Evolutionary conservation across 208 protist species (phyloP), one percentile per base, ranked within the genome.

Genomic region (Crithidia sp.): DNA sequence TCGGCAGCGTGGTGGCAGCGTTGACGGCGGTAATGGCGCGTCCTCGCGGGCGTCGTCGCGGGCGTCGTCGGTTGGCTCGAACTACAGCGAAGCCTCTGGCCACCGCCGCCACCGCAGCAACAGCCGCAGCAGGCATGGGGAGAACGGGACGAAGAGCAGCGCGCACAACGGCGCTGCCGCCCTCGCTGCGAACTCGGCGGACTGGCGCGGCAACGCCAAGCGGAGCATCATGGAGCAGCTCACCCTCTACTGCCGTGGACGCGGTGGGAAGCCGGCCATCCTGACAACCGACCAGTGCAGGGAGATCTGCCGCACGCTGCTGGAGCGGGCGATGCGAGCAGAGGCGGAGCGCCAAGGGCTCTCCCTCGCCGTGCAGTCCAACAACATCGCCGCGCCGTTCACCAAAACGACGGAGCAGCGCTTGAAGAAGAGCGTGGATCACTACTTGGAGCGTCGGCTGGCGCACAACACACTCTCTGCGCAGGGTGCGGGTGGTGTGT

Each of bases 151-250:
- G 16, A 17, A 44, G 56, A 50, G 17, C 44, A 41, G 68, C 19
- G 54, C 49, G 14, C 43, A 44, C 13, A 55, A 43, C 41, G 40
- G 40, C 16, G 68, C 52, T 14, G 40, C 61, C 2, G 49, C 40
- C 5, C 28, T 58, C 14, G 13, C 53, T 3, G 67, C 28, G 28
- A 28, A 28, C 28, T 28, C 74, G 60, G 56, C 47, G 19, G 83
- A 91, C 69, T 95, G 91, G 89, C 88, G 91, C 39, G 69, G 67
- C 4, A 71, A 74, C 13, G 91, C 91, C 36, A 95, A 95, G 85
- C 86, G 87, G 17, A 83, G 81, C 5, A 95, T 95, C 69, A 81
- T 93, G 43, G 80, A 94, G 76, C 84, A 90, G 74, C 83, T 93
- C 2, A 94, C 91, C 16, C 61, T 92, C 39, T 94, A 92, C 79